Evolutionary conservation across 805 yeast species (phyloP), one percentile per base, ranked within the genome.

Genomic region (Wickerhamiella cacticola): DNA sequence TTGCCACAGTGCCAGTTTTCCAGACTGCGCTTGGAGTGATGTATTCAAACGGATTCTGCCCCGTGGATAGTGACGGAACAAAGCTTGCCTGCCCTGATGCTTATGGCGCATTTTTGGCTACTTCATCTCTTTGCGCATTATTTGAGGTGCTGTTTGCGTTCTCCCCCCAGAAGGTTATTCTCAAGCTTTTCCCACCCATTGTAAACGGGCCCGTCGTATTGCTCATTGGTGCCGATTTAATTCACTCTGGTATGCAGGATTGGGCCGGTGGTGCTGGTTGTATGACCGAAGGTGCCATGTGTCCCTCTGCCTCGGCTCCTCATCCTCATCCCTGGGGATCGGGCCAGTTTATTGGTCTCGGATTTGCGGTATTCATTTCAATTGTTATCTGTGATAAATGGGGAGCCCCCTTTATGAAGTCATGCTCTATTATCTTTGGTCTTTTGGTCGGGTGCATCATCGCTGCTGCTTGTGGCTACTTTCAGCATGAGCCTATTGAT

Each of bases 121-220:
- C 95, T 7, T 81, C 87, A n/a, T 71, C 75, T 33, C 72, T 76
- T 18, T 84, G 95, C 66, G 83, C 86, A 2, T 68, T 88, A 31
- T 58, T 87, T 18, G 94, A 84, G 68, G 71, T 88, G 35, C 55
- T 72, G 7, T 61, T 84, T 45, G 81, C 94, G 0, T 87, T 88
- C 62, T 63, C 80, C 55, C 96, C 96, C 9, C 78, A 95, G 3
- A 72, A 69, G 31, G 54, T 72, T 12, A 70, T 87, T 54, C 86
- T 82, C 63, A 77, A 71, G 51, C 58, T 83, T 29, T 87, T 87
- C 69, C 96, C 96, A 16, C 88, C 94, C 31, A 67, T 85, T 46
- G 96, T 88, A 52, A 87, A 95, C 24, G 96, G 96, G 50, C 95
- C 95, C 8, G 95, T 87, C 41, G 95, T 87, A 25, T 65, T 87